Conservation (phyloP, 495 filamentous ascomycete species). For the Jackrogersella minutella region DNA sequence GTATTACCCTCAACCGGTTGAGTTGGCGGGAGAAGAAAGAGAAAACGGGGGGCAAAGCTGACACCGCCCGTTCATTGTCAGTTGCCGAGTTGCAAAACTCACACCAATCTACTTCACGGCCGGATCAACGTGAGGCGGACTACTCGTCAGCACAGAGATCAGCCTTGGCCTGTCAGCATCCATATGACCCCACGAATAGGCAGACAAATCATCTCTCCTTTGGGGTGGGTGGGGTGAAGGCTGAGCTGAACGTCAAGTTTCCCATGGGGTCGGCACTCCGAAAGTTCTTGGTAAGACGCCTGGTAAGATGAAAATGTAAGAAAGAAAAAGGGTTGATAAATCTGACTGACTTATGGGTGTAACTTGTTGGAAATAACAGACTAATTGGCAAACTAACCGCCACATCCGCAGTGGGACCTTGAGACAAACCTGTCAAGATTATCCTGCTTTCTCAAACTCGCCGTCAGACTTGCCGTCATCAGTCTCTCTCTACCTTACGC, state of each 20-base stretch:
- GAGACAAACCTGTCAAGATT: slow-evolving; percentile 12
- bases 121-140: slow-evolving; percentile 37
- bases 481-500: slow-evolving; percentile 11
- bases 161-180: slow-evolving; percentile 36
- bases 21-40: slow-evolving; percentile 13
- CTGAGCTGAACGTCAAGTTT: slow-evolving; percentile 36
- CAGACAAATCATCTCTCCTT: background rate
- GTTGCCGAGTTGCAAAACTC: slow-evolving; percentile 15
- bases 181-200: slow-evolving; percentile 39
- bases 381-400: slow-evolving; percentile 34
- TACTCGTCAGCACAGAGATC: slow-evolving; percentile 31
- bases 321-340: slow-evolving; percentile 14
- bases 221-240: slow-evolving; percentile 30
- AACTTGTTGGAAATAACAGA: slow-evolving; percentile 15
- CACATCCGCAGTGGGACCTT: slow-evolving; percentile 21
- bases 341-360: slow-evolving; percentile 13
- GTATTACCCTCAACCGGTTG: slow-evolving; percentile 35
- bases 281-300: slow-evolving; percentile 31
- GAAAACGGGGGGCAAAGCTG: too few species aligned
- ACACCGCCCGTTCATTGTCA: slow-evolving; percentile 18
- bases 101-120: slow-evolving; percentile 21
- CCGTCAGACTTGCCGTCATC: slow-evolving; percentile 23
- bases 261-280: slow-evolving; percentile 38
- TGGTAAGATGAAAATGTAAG: slow-evolving; percentile 23
- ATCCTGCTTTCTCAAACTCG: slow-evolving; percentile 10